phyloP scores from a whole-genome alignment of 768 basidiomycete species.

The Ramaria rubella region DNA sequence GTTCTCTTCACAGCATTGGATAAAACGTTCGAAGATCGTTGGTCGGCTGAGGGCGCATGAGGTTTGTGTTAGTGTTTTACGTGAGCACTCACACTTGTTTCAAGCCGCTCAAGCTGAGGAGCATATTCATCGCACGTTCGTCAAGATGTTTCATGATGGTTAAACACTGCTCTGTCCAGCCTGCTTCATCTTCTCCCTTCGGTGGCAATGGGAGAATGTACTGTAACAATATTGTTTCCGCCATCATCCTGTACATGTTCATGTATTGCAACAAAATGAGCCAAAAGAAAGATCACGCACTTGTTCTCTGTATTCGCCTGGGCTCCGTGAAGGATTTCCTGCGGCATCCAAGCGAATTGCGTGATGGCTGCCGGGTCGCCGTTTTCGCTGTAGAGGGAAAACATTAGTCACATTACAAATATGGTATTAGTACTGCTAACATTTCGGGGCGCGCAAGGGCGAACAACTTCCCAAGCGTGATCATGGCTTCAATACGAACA shows the following conservation, averaged over 20 bases:
- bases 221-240: slow-evolving; percentile 65
- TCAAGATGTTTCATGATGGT: slow-evolving; percentile 63
- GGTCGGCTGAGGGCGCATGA: slow-evolving; percentile 47
- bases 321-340: slow-evolving; percentile 54
- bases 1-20: slow-evolving; percentile 69
- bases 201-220: slow-evolving; percentile 77
- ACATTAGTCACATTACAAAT: neutral
- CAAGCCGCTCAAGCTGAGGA: slow-evolving; percentile 59
- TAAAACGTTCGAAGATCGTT: slow-evolving; percentile 57
- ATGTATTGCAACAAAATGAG: neutral
- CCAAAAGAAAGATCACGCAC: slow-evolving; percentile 31
- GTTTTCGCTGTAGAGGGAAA: slow-evolving; percentile 55
- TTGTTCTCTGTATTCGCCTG: slow-evolving; percentile 50
- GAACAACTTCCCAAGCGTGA: slow-evolving; percentile 71
- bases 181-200: slow-evolving; percentile 54
- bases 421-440: slow-evolving; percentile 41
- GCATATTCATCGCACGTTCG: slow-evolving; percentile 45
- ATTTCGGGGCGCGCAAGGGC: slow-evolving; percentile 83
- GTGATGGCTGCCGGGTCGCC: slow-evolving; percentile 61
- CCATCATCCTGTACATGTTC: slow-evolving; percentile 38
- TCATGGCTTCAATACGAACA: slow-evolving; percentile 73
- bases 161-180: slow-evolving; percentile 83
- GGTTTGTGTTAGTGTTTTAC: neutral
- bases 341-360: slow-evolving; percentile 93
- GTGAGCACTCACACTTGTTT: slow-evolving; percentile 48